Base-by-base conservation (phyloP, 1,139 yeast genomes). In the Pichia sp. region DNA sequence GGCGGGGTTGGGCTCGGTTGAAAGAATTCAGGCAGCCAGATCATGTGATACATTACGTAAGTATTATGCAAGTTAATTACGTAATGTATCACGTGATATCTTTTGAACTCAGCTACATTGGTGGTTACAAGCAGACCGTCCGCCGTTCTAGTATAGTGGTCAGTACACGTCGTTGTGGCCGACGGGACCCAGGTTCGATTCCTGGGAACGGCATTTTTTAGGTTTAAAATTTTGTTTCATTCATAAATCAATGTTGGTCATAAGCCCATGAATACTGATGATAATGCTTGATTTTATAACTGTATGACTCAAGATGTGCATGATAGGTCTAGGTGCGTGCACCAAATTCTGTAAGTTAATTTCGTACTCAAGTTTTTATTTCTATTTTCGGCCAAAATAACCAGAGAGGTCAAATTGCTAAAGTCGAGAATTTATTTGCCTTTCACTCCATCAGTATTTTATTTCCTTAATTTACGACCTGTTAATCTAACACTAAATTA, bases 151-250 rank as follows among this genome's bases (percentile, higher is more conserved):
- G 51, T 48, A 48, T 48, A 48, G 51, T 46, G 51, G 51, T 45
- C 40, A 48, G 51, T 48, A 48, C 51, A 39, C 49, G 34, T 44
- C 52, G 45, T 48, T 48, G 52, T 48, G 52, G 52, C 52, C 45
- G 52, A 46, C 36, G 50, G 40, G 43, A 48, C 52, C 52, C 44
- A 42, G 48, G 52, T 48, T 48, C 52, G 52, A 48, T 48, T 48
- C 52, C 50, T 36, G 52, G 52, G 52, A 40, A 41, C 50, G 50
- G 52, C 52, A 48, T 12, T 30, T 19, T 19, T 38, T 41, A 43
- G 39, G 9, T 35, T 21, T 11, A 12, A 25, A 14, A 7, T 10
- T 22, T 22, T 10, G 6, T 22, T 22, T 22, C 10, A 10, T 7
- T 22, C 9, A 22, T 22, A 22, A 22, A 22, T 22, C 24, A 22